These are phyloP conservation scores for Solanum etuberosum DNA, from an alignment of 257 asterid genomes.

Conservation along the genomic window DNA sequence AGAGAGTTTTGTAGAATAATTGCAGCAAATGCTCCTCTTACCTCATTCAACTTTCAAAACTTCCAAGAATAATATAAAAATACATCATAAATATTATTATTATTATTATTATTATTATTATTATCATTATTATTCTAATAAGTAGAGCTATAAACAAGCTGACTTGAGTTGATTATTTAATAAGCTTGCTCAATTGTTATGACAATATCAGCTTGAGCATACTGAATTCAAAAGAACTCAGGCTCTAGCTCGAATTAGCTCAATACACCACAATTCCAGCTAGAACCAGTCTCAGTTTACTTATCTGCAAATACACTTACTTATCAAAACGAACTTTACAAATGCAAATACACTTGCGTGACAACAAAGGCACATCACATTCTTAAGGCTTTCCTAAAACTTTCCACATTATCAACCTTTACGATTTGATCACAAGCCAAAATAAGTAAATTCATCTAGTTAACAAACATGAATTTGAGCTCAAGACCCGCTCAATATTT, in stretches of 20 bases:
- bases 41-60: neutral
- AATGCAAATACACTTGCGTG: neutral
- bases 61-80: neutral
- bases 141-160: neutral
- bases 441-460: neutral
- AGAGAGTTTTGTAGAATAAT: neutral
- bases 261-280: neutral
- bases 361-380: neutral
- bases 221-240: neutral
- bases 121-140: neutral
- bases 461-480: neutral
- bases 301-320: neutral
- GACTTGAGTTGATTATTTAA: neutral
- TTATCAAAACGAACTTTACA: neutral
- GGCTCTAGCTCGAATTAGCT: neutral
- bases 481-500: neutral
- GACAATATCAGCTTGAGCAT: neutral
- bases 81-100: neutral
- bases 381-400: neutral
- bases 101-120: neutral
- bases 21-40: neutral
- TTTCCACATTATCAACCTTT: neutral
- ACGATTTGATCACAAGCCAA: neutral
- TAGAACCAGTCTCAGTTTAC: neutral
- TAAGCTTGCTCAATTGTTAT: neutral